These are phyloP conservation scores for Rhodotorula taiwanensis DNA, from an alignment of 768 basidiomycete species.

Conservation along the genomic window DNA sequence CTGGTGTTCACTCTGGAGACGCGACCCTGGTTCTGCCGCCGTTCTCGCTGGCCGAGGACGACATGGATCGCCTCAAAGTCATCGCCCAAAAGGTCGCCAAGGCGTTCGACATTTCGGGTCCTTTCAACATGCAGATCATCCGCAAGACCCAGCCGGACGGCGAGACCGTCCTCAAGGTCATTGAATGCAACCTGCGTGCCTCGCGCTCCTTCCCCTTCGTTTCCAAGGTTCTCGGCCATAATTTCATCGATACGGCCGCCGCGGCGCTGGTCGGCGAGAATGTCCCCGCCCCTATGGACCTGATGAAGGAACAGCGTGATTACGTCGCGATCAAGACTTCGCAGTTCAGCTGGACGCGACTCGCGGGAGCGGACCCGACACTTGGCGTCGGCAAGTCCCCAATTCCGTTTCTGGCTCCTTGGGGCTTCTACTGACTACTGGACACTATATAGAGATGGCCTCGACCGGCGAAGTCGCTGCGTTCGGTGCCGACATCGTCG, in stretches of 20 bases:
- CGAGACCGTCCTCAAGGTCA: slow-evolving; percentile 78
- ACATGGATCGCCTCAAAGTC: slow-evolving; percentile 79
- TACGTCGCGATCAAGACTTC: slow-evolving; percentile 84
- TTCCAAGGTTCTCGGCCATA: slow-evolving; percentile 91
- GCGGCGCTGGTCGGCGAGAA: slow-evolving; percentile 75
- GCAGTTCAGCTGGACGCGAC: slow-evolving; percentile 85
- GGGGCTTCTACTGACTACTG: neutral
- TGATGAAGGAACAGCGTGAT: slow-evolving; percentile 81
- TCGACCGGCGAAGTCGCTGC: slow-evolving; percentile 68
- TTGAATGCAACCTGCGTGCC: slow-evolving; percentile 96
- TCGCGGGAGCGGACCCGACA: slow-evolving; percentile 94
- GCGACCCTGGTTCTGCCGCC: slow-evolving; percentile 96
- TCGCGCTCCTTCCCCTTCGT: slow-evolving; percentile 99
- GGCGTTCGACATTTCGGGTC: slow-evolving; percentile 94
- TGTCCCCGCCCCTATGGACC: slow-evolving; percentile 79
- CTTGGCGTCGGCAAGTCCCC: slow-evolving; percentile 59
- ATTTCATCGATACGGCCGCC: slow-evolving; percentile 92
- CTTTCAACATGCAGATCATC: slow-evolving; percentile 99
- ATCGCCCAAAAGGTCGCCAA: slow-evolving; percentile 91
- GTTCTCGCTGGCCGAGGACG: slow-evolving; percentile 64
- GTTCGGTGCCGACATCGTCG: slow-evolving; percentile 86
- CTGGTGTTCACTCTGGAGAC: slow-evolving; percentile 97
- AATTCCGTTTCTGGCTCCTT: slow-evolving; percentile 49
- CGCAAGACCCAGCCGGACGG: slow-evolving; percentile 58
- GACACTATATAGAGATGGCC: slow-evolving; percentile 39